phyloP scores from a whole-genome alignment of 768 basidiomycete species.

The Auriscalpium vulgare region DNA sequence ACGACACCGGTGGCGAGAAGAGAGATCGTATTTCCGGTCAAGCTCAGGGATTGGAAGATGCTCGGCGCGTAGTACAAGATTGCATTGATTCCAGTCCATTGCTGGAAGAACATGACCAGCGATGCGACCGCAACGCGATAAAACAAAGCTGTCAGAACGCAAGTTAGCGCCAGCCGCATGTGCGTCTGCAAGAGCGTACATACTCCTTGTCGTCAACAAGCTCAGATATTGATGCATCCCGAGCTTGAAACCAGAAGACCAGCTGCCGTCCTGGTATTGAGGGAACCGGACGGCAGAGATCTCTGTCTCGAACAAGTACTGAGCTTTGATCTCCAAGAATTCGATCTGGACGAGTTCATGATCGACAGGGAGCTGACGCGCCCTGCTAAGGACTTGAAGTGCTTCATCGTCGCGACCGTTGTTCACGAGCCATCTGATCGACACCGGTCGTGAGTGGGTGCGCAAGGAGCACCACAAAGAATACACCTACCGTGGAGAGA shows the following conservation, averaged over 20 bases:
- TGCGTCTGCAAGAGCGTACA: not conserved
- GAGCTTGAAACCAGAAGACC: constrained; percentile 50
- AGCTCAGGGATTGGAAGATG: constrained; percentile 56
- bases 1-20: constrained; percentile 65
- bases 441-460: not conserved
- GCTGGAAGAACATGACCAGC: constrained; percentile 74
- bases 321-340: constrained; percentile 70
- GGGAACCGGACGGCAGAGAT: constrained; percentile 49
- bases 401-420: constrained; percentile 72
- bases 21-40: constrained; percentile 52
- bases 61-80: constrained; percentile 71
- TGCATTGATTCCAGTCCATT: constrained; percentile 76
- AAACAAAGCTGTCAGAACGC: constrained; percentile 37
- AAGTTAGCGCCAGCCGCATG: not conserved
- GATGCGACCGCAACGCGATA: constrained; percentile 57
- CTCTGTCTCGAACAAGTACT: constrained; percentile 68
- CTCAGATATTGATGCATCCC: constrained; percentile 54
- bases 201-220: constrained; percentile 44
- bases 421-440: constrained; percentile 63
- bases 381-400: constrained; percentile 49
- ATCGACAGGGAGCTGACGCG: constrained; percentile 48
- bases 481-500: constrained; percentile 52
- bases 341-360: constrained; percentile 65
- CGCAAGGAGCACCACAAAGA: not conserved
- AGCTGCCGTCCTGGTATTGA: constrained; percentile 54